A percentile compares a stretch with the other conserved stretches of the same genome.
These are phyloP conservation scores for Lactarius akahatsu DNA, from an alignment of 768 basidiomycete species.

Conservation along the genomic window DNA sequence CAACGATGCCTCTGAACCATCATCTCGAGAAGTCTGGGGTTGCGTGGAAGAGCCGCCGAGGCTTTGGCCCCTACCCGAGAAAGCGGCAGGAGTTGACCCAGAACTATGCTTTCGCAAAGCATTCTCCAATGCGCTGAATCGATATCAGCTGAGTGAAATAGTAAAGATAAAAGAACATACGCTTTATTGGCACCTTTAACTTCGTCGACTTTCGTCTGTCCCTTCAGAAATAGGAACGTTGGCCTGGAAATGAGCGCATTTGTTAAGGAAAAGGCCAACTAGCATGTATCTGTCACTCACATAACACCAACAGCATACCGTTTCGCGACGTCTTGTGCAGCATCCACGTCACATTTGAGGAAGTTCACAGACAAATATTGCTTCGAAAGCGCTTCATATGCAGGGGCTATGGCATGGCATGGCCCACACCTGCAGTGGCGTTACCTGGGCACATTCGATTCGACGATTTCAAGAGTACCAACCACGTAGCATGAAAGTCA, in stretches of 20 bases:
- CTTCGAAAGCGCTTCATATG: conserved; percentile 66
- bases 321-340: conserved; percentile 63
- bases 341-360: conserved; percentile 80
- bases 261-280: background rate
- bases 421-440: conserved; percentile 68
- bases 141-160: background rate
- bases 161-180: conserved; percentile 41
- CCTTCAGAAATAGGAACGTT: conserved; percentile 77
- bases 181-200: conserved; percentile 68
- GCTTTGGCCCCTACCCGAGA: conserved; percentile 73
- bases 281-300: conserved; percentile 41
- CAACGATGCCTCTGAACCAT: conserved; percentile 40
- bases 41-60: conserved; percentile 51
- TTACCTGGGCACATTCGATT: conserved; percentile 16
- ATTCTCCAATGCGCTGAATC: conserved; percentile 56
- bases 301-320: conserved; percentile 69
- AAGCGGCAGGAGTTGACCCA: conserved; percentile 43
- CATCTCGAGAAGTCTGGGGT: conserved; percentile 37
- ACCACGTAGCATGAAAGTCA: conserved; percentile 88
- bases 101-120: conserved; percentile 55
- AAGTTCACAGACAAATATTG: conserved; percentile 73
- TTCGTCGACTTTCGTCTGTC: conserved; percentile 62
- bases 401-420: conserved; percentile 79
- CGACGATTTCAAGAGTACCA: conserved; percentile 25
- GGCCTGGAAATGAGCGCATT: conserved; percentile 52